Percentiles rank a stretch among this genome's conserved stretches.
Evolutionary conservation across 345 rosid genomes (phyloP).

Genomic region (Fremontodendron californicum): DNA sequence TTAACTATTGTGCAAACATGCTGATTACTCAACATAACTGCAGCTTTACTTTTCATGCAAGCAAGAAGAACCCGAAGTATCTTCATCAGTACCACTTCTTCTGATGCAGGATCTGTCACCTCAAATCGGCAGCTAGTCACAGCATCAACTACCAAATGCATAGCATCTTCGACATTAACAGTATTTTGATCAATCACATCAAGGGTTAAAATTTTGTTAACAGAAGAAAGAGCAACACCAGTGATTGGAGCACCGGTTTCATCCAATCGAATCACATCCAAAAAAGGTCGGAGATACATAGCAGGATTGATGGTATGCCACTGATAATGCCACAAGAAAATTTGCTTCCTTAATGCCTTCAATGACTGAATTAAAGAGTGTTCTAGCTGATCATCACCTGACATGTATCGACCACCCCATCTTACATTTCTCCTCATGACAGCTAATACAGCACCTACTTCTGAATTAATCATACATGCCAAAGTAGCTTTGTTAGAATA

Average conservation of each 20-base stretch:
- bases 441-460: slow-evolving; percentile 90
- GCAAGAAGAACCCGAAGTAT: slow-evolving; percentile 95
- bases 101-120: slow-evolving; percentile 96
- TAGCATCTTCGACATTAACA: slow-evolving; percentile 79
- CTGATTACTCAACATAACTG: slow-evolving; percentile 87
- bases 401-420: slow-evolving; percentile 93
- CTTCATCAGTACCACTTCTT: slow-evolving; percentile 97
- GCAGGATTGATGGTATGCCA: slow-evolving; percentile 85
- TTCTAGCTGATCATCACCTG: slow-evolving; percentile 93
- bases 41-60: slow-evolving; percentile 90
- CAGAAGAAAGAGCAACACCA: slow-evolving; percentile 85
- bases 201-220: slow-evolving; percentile 76
- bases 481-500: slow-evolving; percentile 54
- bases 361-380: slow-evolving; percentile 86
- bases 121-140: slow-evolving; percentile 98
- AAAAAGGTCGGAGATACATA: slow-evolving; percentile 81
- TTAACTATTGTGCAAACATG: slow-evolving; percentile 95
- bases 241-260: slow-evolving; percentile 97
- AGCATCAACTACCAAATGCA: slow-evolving; percentile 92
- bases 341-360: slow-evolving; percentile 77
- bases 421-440: slow-evolving; percentile 98
- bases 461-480: slow-evolving; percentile 83
- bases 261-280: slow-evolving; percentile 84
- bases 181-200: slow-evolving; percentile 76
- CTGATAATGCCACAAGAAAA: slow-evolving; percentile 81